Evolutionary conservation across 192 early-diverging fungal species (phyloP).

Genomic region (Gonapodya sp.): DNA sequence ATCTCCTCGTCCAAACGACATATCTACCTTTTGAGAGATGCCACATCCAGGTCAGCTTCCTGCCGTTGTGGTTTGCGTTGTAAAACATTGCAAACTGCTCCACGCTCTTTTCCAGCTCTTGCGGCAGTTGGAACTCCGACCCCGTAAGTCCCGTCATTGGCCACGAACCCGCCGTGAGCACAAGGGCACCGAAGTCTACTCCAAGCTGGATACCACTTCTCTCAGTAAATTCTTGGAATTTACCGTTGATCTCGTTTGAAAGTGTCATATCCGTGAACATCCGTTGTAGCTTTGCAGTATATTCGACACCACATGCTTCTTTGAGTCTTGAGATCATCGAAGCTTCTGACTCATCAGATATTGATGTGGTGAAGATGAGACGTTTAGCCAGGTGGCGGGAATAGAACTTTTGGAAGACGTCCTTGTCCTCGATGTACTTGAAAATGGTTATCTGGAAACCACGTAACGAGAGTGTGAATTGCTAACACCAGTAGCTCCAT

Average conservation of each 20-base stretch:
- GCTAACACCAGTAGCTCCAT: not conserved
- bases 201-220: constrained; percentile 30
- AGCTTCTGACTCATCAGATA: constrained; percentile 69
- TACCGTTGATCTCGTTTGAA: constrained; percentile 53
- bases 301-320: constrained; percentile 74
- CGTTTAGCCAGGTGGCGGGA: constrained; percentile 71
- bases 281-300: constrained; percentile 70
- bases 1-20: not conserved
- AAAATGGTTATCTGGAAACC: constrained; percentile 58
- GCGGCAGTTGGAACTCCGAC: constrained; percentile 29
- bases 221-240: constrained; percentile 37
- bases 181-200: constrained; percentile 64
- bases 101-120: constrained; percentile 51
- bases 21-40: constrained; percentile 59
- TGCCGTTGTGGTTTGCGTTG: constrained; percentile 55
- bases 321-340: constrained; percentile 51
- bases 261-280: constrained; percentile 84
- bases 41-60: constrained; percentile 73
- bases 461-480: not conserved
- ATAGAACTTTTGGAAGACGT: constrained; percentile 88
- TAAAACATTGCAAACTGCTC: constrained; percentile 65
- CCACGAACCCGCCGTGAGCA: constrained; percentile 76
- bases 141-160: constrained; percentile 38
- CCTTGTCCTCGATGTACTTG: constrained; percentile 83
- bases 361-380: constrained; percentile 58